Conservation (phyloP, 139 green algal species). For the Ulvella scutata region DNA sequence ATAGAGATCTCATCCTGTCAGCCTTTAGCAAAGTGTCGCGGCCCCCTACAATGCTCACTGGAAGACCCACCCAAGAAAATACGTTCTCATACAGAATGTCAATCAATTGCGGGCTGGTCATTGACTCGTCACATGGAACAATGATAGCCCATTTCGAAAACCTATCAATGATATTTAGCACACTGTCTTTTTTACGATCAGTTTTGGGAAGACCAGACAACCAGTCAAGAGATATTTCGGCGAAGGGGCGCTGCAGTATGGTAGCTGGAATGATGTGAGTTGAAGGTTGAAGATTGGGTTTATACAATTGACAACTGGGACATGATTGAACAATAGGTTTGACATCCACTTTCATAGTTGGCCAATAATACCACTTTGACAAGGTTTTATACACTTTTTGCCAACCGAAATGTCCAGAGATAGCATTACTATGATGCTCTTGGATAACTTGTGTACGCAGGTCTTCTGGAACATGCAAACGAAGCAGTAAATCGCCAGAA, state of each 20-base stretch:
- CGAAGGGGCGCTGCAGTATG: not conserved
- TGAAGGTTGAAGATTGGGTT: not conserved
- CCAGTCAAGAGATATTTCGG: not conserved
- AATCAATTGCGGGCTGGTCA: not conserved
- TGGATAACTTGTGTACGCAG: not conserved
- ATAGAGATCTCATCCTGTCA: not conserved
- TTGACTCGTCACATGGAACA: not conserved
- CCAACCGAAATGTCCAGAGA: constrained; percentile 11
- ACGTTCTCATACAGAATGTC: not conserved
- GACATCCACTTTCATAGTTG: not conserved
- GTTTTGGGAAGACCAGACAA: not conserved
- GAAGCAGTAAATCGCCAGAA: not conserved
- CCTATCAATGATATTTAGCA: not conserved
- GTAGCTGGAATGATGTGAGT: not conserved
- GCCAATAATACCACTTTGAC: not conserved
- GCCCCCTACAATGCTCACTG: not conserved
- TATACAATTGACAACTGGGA: not conserved
- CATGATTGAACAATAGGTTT: not conserved
- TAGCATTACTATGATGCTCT: constrained; percentile 9
- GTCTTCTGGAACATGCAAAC: not conserved
- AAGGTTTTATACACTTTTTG: constrained; percentile 1
- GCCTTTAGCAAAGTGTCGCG: not conserved
- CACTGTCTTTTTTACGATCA: not conserved
- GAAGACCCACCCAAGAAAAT: not conserved
- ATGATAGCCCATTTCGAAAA: not conserved